These are phyloP conservation scores for Trichophyton mentagrophytes DNA, from an alignment of 2,329 filamentous ascomycete genomes.

Conservation along the genomic window DNA sequence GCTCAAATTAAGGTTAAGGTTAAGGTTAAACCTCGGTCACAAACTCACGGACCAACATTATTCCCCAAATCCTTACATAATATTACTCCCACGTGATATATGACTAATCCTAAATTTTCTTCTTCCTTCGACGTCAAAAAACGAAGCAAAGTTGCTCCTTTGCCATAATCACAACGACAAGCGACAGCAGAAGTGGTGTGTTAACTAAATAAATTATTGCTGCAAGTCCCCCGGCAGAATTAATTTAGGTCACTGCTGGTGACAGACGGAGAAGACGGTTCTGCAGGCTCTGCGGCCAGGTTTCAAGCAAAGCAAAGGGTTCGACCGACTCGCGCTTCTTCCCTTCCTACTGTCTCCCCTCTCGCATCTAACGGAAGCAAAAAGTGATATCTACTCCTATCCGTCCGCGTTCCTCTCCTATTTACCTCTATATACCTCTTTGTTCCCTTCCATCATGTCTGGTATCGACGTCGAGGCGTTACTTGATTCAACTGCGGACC, in stretches of 20 bases:
- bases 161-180: not conserved
- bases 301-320: conserved; percentile 22
- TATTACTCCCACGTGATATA: no score
- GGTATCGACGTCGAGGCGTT: conserved; percentile 77
- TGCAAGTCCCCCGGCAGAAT: no score
- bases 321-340: conserved; percentile 20
- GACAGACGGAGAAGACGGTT: not conserved
- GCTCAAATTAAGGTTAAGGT: no score
- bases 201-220: not conserved
- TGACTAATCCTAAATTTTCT: no score
- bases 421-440: conserved; percentile 17
- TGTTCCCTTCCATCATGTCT: conserved; percentile 42
- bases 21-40: no score
- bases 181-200: not conserved
- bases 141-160: not conserved
- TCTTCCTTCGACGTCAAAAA: no score
- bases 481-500: conserved; percentile 68
- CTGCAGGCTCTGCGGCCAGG: not conserved
- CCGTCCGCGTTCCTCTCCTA: conserved; percentile 18
- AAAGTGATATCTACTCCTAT: conserved; percentile 27
- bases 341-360: conserved; percentile 17
- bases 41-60: no score
- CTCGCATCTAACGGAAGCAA: conserved; percentile 22
- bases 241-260: not conserved
- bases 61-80: no score